phyloP scores from a whole-genome alignment of 495 filamentous ascomycete species.

The Penicillium cosmopolitanum region DNA sequence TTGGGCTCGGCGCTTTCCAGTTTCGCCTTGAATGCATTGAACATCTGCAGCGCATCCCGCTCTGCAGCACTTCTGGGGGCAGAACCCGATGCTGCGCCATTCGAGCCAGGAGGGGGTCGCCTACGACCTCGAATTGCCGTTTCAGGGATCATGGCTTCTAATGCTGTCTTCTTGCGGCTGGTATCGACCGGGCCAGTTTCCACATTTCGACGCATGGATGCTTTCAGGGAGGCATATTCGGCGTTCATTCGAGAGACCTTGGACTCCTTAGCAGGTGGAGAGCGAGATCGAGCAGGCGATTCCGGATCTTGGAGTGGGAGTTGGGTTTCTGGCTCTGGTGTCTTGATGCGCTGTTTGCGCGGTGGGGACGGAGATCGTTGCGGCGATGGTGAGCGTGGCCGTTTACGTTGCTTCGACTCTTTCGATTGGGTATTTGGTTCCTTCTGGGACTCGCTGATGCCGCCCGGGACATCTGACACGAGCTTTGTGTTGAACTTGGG shows the following conservation, averaged over 20 bases:
- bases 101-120: slow-evolving; percentile 60
- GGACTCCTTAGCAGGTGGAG: slow-evolving; percentile 57
- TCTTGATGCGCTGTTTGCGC: slow-evolving; percentile 29
- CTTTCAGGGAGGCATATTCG: slow-evolving; percentile 87
- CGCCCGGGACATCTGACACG: slow-evolving; percentile 53
- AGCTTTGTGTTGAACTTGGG: slow-evolving; percentile 89
- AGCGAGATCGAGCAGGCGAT: slow-evolving; percentile 51
- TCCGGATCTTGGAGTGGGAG: slow-evolving; percentile 53
- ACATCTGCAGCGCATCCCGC: slow-evolving; percentile 62
- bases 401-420: slow-evolving; percentile 20
- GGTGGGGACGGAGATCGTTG: slow-evolving; percentile 25
- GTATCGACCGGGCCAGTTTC: slow-evolving; percentile 58
- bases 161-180: slow-evolving; percentile 64
- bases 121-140: slow-evolving; percentile 81
- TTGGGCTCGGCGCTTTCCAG: slow-evolving; percentile 61
- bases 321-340: slow-evolving; percentile 17
- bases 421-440: slow-evolving; percentile 16
- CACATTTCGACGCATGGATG: slow-evolving; percentile 85
- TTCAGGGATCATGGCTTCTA: slow-evolving; percentile 82
- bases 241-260: slow-evolving; percentile 79
- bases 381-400: slow-evolving; percentile 16
- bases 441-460: slow-evolving; percentile 22
- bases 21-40: slow-evolving; percentile 78
- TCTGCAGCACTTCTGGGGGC: slow-evolving; percentile 55
- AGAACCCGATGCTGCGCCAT: slow-evolving; percentile 22